Evolutionary conservation across 306 rosid genomes (phyloP).

Genomic region (Trifolium pratense): DNA sequence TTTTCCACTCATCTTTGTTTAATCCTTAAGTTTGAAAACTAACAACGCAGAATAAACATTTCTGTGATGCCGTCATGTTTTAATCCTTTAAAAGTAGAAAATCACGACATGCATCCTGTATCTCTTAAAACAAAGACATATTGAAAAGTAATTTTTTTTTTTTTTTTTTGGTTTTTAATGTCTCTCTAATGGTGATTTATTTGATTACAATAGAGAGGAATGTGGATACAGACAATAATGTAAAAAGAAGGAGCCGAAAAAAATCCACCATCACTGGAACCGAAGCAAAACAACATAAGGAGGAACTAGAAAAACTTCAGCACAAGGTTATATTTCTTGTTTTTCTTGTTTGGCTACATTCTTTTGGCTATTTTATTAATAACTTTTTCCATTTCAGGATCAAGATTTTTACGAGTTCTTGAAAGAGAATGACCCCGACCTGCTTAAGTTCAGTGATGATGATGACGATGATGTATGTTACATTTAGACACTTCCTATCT

Average conservation of each 20-base stretch:
- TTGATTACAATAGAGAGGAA: slow-evolving; percentile 42
- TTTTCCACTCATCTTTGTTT: too few species aligned
- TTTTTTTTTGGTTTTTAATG: background rate
- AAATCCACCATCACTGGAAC: slow-evolving; percentile 45
- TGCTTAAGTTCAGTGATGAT: slow-evolving; percentile 77
- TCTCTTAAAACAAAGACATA: too few species aligned
- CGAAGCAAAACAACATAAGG: slow-evolving; percentile 69
- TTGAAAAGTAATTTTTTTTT: too few species aligned
- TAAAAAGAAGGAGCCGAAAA: slow-evolving; percentile 38
- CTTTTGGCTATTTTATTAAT: slow-evolving; percentile 37
- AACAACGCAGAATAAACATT: too few species aligned
- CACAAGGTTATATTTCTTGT: slow-evolving; percentile 57
- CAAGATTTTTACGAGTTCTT: slow-evolving; percentile 82
- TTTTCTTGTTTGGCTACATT: slow-evolving; percentile 12
- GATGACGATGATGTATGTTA: slow-evolving; percentile 62
- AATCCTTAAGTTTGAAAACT: too few species aligned
- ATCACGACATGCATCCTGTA: too few species aligned
- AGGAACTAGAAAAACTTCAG: slow-evolving; percentile 66
- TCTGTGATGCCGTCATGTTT: too few species aligned
- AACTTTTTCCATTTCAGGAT: slow-evolving; percentile 61
- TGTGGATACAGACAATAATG: slow-evolving; percentile 42
- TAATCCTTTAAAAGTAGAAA: too few species aligned
- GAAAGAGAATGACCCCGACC: slow-evolving; percentile 78
- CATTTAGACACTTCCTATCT: slow-evolving; percentile 21
- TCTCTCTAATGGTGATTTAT: slow-evolving; percentile 18